Base-by-base conservation (phyloP, 345 rosid genomes). In the Geranium rotundifolium region DNA sequence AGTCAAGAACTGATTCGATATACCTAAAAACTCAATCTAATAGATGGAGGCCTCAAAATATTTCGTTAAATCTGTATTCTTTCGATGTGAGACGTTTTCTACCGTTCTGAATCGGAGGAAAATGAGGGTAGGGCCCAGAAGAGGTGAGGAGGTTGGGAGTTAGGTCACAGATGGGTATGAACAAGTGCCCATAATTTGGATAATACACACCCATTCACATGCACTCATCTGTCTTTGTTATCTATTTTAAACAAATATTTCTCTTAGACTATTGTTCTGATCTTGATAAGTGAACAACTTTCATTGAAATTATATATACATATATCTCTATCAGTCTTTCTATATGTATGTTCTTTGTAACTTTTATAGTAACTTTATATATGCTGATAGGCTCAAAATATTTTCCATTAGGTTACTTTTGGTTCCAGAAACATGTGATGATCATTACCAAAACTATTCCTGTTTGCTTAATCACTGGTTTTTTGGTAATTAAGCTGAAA, bases 141-240 rank as follows among this genome's bases (percentile, higher is more conserved):
- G 72, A 65, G 62, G 41, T 56, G 46, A 55, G 55, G 16, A 27
- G 31, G 66, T 64, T 27, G 58, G 75, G 70, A 67, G 61, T 71
- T 57, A 59, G 66, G 69, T 49, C 73, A 70, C 80, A 78, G 77
- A 81, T 73, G 73, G 80, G 75, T n/a, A 27, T 60, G 73, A 62
- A 63, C 81, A 79, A 75, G 79, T 76, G 77, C 79, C 66, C 83
- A 80, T 63, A 74, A 72, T 20, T 20, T 79, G 79, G 89, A 73
- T 3, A 9, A 46, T 9, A 46, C 78, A 75, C 52, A 69, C 13
- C 52, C 52, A 46, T 46, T 14, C 16, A 46, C 52, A 46, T 46
- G 52, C 52, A 7, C 15, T 14, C 52, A 46, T 46, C 52, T 14
- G 12, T 46, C 13, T 9, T 14, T 46, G 16, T 46, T 23, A 20